Conservation (phyloP, 2,329 filamentous ascomycete genomes). For the Scedosporium dehoogii region DNA sequence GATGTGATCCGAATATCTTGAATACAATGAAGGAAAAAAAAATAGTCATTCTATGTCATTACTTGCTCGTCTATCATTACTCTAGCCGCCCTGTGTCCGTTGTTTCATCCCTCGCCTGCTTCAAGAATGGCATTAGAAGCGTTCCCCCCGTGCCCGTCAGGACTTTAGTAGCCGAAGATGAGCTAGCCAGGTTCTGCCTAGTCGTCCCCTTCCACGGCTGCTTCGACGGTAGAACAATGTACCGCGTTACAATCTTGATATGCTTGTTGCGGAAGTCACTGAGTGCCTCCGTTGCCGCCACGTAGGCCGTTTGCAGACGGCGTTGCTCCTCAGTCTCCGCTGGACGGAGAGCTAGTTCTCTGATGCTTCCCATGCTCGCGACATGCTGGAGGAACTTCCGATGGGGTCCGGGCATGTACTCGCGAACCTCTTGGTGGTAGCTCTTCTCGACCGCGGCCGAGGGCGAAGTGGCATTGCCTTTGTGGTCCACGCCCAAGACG, state of each 20-base stretch:
- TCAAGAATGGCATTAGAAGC: constrained; percentile 77
- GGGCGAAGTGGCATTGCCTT: constrained; percentile 19
- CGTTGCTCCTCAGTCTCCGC: constrained; percentile 42
- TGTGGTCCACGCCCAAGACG: constrained; percentile 73
- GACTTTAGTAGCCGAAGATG: constrained; percentile 30
- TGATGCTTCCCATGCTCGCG: constrained; percentile 61
- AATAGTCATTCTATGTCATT: too few species aligned
- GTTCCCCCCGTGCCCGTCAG: constrained; percentile 83
- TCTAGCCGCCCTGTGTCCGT: constrained; percentile 19
- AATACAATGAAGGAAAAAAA: too few species aligned
- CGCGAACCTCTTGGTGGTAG: constrained; percentile 60
- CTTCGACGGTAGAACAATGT: constrained; percentile 73
- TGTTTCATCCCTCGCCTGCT: constrained; percentile 82
- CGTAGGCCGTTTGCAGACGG: constrained; percentile 42
- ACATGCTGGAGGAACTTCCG: constrained; percentile 67
- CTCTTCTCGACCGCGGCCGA: constrained; percentile 19
- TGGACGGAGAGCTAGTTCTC: constrained; percentile 49
- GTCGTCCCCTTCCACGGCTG: constrained; percentile 19
- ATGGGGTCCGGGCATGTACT: constrained; percentile 85
- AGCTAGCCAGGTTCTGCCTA: constrained; percentile 33
- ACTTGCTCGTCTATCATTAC: neutral
- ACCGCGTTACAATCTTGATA: constrained; percentile 80
- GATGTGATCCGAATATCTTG: too few species aligned
- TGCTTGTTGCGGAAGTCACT: constrained; percentile 73
- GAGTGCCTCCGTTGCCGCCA: constrained; percentile 65